Evolutionary conservation across 345 rosid genomes (phyloP).

Genomic region (Citropsis articulata): DNA sequence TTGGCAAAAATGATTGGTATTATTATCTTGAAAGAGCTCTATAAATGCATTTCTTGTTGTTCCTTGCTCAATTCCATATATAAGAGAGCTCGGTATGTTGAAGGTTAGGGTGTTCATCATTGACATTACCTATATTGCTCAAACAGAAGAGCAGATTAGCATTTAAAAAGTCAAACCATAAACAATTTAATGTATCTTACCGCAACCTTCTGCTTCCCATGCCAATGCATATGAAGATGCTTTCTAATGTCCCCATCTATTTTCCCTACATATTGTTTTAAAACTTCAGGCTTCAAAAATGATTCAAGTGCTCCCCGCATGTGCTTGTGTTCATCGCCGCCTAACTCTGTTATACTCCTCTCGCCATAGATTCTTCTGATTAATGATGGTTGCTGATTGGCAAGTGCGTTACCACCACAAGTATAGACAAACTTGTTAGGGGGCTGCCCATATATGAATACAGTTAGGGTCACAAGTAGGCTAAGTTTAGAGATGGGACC

Average conservation of each 20-base stretch:
- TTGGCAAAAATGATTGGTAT: too few species aligned
- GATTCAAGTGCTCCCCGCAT: constrained; percentile 26
- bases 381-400: constrained; percentile 16
- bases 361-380: constrained; percentile 18
- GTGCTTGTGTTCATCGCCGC: constrained; percentile 29
- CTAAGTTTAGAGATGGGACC: constrained; percentile 36
- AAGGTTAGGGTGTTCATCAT: constrained; percentile 37
- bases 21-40: constrained; percentile 14
- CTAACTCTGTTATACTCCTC: constrained; percentile 20
- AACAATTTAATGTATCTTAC: not conserved
- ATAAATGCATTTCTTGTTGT: constrained; percentile 6
- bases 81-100: constrained; percentile 24
- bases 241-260: constrained; percentile 32
- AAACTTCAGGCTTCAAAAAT: constrained; percentile 29
- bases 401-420: not conserved
- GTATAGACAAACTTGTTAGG: constrained; percentile 33
- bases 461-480: constrained; percentile 16
- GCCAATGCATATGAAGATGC: constrained; percentile 30
- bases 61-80: constrained; percentile 32
- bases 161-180: not conserved
- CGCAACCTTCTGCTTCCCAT: constrained; percentile 23
- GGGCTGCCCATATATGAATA: constrained; percentile 30
- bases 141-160: not conserved
- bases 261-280: constrained; percentile 27
- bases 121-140: constrained; percentile 21